phyloP scores from a whole-genome alignment of 2,329 filamentous ascomycete species.

The Aureobasidium sp. region DNA sequence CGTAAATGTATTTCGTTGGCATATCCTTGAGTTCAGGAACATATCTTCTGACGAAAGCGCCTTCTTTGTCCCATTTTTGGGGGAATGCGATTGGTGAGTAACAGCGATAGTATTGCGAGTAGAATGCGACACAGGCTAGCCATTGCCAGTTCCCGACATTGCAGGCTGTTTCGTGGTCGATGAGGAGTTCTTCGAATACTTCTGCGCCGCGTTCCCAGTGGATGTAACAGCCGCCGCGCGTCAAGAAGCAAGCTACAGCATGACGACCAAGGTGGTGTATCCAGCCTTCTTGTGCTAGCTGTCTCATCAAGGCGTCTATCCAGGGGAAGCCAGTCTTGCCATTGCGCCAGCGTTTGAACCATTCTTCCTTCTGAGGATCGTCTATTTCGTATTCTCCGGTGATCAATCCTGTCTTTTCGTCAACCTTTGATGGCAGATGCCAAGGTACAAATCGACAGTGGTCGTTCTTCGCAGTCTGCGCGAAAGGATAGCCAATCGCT shows the following conservation, averaged over 20 bases:
- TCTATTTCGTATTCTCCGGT: constrained; percentile 60
- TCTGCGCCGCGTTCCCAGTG: constrained; percentile 73
- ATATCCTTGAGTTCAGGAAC: constrained; percentile 59
- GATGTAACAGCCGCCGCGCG: constrained; percentile 68
- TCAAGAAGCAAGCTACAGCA: constrained; percentile 74
- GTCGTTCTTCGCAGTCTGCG: constrained; percentile 57
- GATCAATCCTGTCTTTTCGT: constrained; percentile 40
- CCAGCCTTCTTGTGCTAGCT: constrained; percentile 65
- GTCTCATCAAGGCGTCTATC: constrained; percentile 75
- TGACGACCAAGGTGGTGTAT: constrained; percentile 73
- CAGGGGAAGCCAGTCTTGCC: constrained; percentile 70
- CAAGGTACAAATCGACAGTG: constrained; percentile 70
- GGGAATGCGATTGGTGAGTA: constrained; percentile 66
- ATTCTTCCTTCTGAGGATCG: constrained; percentile 52
- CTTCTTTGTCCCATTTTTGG: constrained; percentile 67
- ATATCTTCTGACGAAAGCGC: constrained; percentile 56
- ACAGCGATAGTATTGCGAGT: constrained; percentile 61
- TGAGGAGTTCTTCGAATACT: constrained; percentile 68
- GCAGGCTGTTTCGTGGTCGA: constrained; percentile 68
- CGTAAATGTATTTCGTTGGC: constrained; percentile 66
- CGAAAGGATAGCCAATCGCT: constrained; percentile 55
- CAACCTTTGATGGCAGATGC: constrained; percentile 61
- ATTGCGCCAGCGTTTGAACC: constrained; percentile 61
- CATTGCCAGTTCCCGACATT: constrained; percentile 75
- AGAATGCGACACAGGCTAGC: constrained; percentile 70